Conservation (phyloP, 2,329 filamentous ascomycete genomes). For the Penicillium sp. region DNA sequence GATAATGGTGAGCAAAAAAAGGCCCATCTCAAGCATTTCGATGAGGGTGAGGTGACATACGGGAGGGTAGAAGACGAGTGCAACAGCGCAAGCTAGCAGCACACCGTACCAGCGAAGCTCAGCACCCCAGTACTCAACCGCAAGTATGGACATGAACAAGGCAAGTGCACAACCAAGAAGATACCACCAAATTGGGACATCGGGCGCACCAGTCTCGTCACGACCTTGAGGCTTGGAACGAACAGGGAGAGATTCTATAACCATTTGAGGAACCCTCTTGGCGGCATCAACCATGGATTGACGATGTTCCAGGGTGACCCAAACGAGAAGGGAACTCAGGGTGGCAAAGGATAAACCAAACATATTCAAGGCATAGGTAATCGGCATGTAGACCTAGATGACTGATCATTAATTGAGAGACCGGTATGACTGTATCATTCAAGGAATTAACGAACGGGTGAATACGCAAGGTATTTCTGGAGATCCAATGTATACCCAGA, state of each 20-base stretch:
- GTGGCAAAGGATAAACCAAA: neutral
- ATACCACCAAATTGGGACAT: neutral
- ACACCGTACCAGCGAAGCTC: neutral
- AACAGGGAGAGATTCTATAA: neutral
- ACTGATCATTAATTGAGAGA: neutral
- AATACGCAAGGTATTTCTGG: constrained; percentile 67
- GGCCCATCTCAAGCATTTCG: neutral
- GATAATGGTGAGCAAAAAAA: neutral
- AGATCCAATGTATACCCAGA: constrained; percentile 66
- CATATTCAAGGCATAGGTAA: neutral
- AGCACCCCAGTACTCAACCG: neutral
- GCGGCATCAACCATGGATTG: neutral
- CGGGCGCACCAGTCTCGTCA: neutral
- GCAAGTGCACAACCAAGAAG: neutral
- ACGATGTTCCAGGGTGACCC: neutral
- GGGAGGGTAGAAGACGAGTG: neutral
- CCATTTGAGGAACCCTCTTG: neutral
- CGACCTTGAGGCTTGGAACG: neutral
- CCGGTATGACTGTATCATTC: neutral
- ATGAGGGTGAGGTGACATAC: neutral
- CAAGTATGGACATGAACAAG: neutral
- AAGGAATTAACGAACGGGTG: constrained; percentile 52
- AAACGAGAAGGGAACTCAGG: neutral
- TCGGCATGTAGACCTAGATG: neutral
- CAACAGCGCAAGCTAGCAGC: neutral